These are phyloP conservation scores for Populus tomentosa DNA, from an alignment of 441 rosid species.

Conservation along the genomic window DNA sequence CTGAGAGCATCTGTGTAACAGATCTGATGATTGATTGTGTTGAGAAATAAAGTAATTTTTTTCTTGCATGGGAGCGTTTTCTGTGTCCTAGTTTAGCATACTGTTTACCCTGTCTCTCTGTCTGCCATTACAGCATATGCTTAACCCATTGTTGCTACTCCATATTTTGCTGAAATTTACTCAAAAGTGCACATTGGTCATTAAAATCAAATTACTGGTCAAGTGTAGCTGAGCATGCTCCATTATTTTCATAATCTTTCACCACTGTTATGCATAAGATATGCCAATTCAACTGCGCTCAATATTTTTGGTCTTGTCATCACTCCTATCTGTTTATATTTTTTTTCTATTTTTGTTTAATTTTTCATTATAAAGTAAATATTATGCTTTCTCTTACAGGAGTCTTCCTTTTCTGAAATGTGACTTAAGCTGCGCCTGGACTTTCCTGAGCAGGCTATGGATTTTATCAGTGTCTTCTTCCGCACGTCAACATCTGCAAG, in stretches of 20 bases:
- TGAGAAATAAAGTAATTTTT: neutral
- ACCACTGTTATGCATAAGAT: neutral
- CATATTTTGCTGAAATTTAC: neutral
- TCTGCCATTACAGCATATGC: neutral
- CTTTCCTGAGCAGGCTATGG: constrained; percentile 96
- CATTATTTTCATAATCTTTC: neutral
- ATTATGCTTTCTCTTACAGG: constrained; percentile 40
- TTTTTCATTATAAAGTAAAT: constrained; percentile 10
- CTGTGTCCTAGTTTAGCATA: neutral
- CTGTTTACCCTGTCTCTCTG: neutral
- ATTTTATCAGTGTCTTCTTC: constrained; percentile 68
- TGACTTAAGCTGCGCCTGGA: constrained; percentile 93
- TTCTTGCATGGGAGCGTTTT: neutral
- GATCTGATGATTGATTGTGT: neutral
- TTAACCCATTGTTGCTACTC: neutral
- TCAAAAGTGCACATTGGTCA: neutral
- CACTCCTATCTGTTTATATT: constrained; percentile 1
- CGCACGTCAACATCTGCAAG: constrained; percentile 78
- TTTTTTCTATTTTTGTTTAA: neutral
- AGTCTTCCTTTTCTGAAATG: constrained; percentile 98
- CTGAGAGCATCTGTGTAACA: neutral
- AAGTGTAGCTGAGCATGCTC: neutral
- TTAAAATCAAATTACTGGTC: neutral
- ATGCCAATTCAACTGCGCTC: neutral
- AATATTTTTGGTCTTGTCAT: neutral